phyloP scores from a whole-genome alignment of 257 asterid genomes.

The Ilex aquifolium region DNA sequence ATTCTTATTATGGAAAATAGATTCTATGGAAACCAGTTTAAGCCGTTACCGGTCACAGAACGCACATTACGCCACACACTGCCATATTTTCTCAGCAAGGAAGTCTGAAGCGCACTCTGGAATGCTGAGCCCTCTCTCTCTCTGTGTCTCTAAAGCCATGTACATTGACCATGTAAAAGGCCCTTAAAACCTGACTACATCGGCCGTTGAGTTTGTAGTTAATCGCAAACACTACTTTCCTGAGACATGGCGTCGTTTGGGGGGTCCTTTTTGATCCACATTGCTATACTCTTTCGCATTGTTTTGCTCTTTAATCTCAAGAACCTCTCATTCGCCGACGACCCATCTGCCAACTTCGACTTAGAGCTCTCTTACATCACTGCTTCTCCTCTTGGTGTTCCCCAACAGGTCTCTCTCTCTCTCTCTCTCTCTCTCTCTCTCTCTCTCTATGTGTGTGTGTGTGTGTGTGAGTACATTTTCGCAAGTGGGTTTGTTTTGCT shows the following conservation, averaged over 20 bases:
- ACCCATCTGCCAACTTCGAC: slow-evolving; percentile 56
- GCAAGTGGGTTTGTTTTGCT: not conserved
- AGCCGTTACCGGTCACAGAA: slow-evolving; percentile 18
- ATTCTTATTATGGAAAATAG: too few species aligned
- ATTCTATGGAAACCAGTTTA: slow-evolving; percentile 6
- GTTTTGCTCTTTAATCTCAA: slow-evolving; percentile 25
- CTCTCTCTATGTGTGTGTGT: not conserved
- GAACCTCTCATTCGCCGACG: slow-evolving; percentile 37
- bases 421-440: not conserved
- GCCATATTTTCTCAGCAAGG: not conserved
- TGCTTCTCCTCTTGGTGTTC: slow-evolving; percentile 89
- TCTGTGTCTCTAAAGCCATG: too few species aligned
- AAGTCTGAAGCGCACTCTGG: too few species aligned
- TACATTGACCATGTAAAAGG: too few species aligned
- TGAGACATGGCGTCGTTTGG: not conserved
- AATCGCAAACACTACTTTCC: too few species aligned
- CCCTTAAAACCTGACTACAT: too few species aligned
- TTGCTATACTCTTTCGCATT: slow-evolving; percentile 6
- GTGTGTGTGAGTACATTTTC: not conserved
- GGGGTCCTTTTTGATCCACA: slow-evolving; percentile 18
- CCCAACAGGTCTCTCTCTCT: slow-evolving; percentile 64
- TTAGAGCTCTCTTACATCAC: slow-evolving; percentile 69
- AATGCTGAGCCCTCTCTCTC: slow-evolving; percentile 4
- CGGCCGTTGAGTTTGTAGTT: too few species aligned
- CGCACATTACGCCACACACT: slow-evolving; percentile 29